Base-by-base conservation (phyloP, 1,139 yeast species). In the Kurtzmaniella quercitrusa region DNA sequence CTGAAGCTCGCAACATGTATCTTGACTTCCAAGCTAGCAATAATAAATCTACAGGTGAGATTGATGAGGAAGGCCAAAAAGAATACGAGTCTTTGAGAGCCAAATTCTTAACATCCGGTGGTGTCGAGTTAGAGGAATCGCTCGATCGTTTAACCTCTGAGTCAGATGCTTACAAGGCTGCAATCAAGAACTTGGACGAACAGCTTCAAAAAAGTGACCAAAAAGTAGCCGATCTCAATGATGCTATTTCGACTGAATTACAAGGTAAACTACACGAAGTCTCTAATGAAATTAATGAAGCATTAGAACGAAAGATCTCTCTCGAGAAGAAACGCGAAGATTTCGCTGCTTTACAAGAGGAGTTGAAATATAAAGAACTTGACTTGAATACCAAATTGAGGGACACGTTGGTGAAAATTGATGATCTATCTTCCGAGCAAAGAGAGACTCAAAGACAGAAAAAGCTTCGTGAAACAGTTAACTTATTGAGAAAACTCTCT, bases 361-460 rank as follows among this genome's bases (percentile, higher is more conserved):
- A 71, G 19, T 66, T 67, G 36, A 59, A 68, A 20, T 66, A 68
- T 15, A 66, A 75, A 46, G 88, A 82, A 51, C 62, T 70, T 32
- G 78, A 74, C 46, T 55, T 82, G 18, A 86, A 84, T 49, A 71
- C 83, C n/a, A 77, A 79, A 53, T 66, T 89, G 42, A 77, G 84
- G 49, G 83, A 80, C 41, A 74, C 82, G 1, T 68, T 87, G 36
- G 54, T 78, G 1, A 76, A 76, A 51, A 63, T 89, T 39, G 86
- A 86, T 47, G 95, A 87, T 46, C 63, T 86, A 34, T 80, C 81
- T 40, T 88, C 95, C 0, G 80, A 76, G 42, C 85, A 82, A 60
- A 76, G 93, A 51, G 97, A 88, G 55, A 74, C 88, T 1, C 77
- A 78, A 43, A 78, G 79, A 47, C 96, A 87, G 50, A 72, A 76